A percentile compares a stretch with the other conserved stretches of the same genome.
phyloP scores from a whole-genome alignment of 306 rosid genomes.

The Herpetospermum pedunculosum region DNA sequence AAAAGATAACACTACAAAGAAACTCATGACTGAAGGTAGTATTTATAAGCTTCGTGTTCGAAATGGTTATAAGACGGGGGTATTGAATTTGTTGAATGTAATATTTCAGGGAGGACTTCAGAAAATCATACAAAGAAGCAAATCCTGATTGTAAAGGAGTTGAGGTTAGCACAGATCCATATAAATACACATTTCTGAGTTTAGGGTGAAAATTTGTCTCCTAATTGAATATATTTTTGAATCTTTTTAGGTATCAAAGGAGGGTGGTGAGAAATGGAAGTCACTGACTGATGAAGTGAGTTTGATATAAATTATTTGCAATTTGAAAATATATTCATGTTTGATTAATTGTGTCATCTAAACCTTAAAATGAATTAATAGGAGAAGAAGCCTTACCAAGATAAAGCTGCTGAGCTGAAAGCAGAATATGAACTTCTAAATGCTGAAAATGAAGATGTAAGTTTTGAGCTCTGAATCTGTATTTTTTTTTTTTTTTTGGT shows the following conservation, averaged over 20 bases:
- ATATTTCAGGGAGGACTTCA: constrained; percentile 55
- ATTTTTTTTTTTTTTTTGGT: too few relatives aligned
- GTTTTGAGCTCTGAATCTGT: neutral
- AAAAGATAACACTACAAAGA: too few relatives aligned
- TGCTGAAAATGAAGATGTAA: constrained; percentile 41
- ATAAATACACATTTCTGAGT: neutral
- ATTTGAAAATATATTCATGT: too few relatives aligned
- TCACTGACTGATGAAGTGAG: constrained; percentile 67
- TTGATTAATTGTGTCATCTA: neutral
- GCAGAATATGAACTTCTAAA: constrained; percentile 32
- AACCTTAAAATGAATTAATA: constrained; percentile 4
- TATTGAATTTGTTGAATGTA: neutral
- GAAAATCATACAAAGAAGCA: constrained; percentile 58
- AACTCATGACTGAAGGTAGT: too few relatives aligned
- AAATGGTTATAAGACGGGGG: too few relatives aligned
- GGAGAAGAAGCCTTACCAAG: constrained; percentile 74
- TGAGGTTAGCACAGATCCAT: constrained; percentile 18
- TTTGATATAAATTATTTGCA: neutral
- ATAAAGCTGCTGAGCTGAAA: constrained; percentile 67
- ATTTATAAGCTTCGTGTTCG: neutral
- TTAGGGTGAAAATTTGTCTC: neutral
- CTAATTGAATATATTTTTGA: neutral
- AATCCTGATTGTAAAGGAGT: constrained; percentile 62
- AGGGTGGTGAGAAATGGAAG: constrained; percentile 80
- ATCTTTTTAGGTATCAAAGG: constrained; percentile 44